Evolutionary conservation across 345 rosid species (phyloP), one percentile per base, ranked within the genome.

Genomic region (Alliaria petiolata): DNA sequence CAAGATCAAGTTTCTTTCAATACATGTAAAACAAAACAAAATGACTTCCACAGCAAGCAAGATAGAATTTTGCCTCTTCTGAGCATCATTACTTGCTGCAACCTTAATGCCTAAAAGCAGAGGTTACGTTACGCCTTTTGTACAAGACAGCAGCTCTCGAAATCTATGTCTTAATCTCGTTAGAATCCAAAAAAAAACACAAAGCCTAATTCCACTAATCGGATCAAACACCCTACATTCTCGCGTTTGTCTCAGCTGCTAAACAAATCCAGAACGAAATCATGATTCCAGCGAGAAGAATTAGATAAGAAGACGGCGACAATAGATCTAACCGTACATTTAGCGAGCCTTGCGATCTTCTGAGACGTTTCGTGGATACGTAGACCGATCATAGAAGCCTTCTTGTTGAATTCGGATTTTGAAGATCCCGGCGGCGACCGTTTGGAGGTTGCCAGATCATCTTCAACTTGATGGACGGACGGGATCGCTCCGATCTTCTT

Each of bases 391-490:
- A 71, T 73, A 3, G 95, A 86, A 74, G 97, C 92, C 69, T 82
- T 89, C 53, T 80, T 84, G 71, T 93, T 87, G 85, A 91, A 93
- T 54, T 93, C 89, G 49, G 98, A 89, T 90, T 89, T 78, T 47
- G 81, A 81, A 45, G 90, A 81, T 34, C 63, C 81, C 34, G 74
- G 33, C 7, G 74, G 67, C 40, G 82, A 75, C 25, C 79, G 65
- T 43, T 72, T 80, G 5, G 84, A 71, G 11, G 82, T 15, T 39
- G 78, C 19, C 1, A 62, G 61, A 55, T 58, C 82, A 39, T 54
- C 53, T 33, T 79, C 65, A 25, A 19, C 11, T 31, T 59, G 79
- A 69, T 74, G 8, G 26, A 56, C 68, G 55, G 82, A 62, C 13
- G 82, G 17, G 71, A 71, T 39, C 58, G 89, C 87, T 65, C 87